phyloP scores from a whole-genome alignment of 345 rosid species.

The Bruguiera sexangula region DNA sequence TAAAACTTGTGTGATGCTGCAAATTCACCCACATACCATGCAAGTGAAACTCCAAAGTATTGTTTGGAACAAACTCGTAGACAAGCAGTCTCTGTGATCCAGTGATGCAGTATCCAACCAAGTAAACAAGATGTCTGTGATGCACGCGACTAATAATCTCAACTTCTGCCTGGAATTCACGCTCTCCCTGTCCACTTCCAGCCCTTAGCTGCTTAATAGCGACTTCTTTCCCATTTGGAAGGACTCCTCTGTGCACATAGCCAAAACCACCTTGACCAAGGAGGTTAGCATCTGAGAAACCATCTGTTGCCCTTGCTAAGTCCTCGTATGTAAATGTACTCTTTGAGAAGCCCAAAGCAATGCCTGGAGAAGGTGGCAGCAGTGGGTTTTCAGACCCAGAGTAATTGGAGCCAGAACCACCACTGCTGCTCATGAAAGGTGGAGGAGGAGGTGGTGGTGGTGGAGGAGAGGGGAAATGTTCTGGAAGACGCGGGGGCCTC shows the following conservation, averaged over 20 bases:
- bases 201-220: slow-evolving; percentile 64
- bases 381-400: slow-evolving; percentile 48
- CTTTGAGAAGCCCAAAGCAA: slow-evolving; percentile 57
- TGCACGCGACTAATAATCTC: slow-evolving; percentile 70
- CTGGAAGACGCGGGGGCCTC: slow-evolving; percentile 12
- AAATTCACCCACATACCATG: slow-evolving; percentile 41
- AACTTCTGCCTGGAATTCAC: slow-evolving; percentile 68
- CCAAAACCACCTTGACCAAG: slow-evolving; percentile 75
- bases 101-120: slow-evolving; percentile 65
- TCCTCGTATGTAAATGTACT: slow-evolving; percentile 54
- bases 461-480: slow-evolving; percentile 11
- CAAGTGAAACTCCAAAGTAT: slow-evolving; percentile 59
- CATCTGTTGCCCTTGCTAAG: slow-evolving; percentile 54
- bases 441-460: slow-evolving; percentile 24
- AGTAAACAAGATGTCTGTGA: slow-evolving; percentile 62
- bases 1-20: no score
- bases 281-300: slow-evolving; percentile 60
- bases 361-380: slow-evolving; percentile 58
- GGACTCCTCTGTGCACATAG: slow-evolving; percentile 62
- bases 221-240: slow-evolving; percentile 58
- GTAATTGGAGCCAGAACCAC: slow-evolving; percentile 53
- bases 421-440: slow-evolving; percentile 50
- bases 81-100: slow-evolving; percentile 58
- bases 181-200: slow-evolving; percentile 63
- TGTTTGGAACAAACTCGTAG: slow-evolving; percentile 65